phyloP scores from a whole-genome alignment of 1,284 basidiomycete genomes.

The Rhodotorula sp. region DNA sequence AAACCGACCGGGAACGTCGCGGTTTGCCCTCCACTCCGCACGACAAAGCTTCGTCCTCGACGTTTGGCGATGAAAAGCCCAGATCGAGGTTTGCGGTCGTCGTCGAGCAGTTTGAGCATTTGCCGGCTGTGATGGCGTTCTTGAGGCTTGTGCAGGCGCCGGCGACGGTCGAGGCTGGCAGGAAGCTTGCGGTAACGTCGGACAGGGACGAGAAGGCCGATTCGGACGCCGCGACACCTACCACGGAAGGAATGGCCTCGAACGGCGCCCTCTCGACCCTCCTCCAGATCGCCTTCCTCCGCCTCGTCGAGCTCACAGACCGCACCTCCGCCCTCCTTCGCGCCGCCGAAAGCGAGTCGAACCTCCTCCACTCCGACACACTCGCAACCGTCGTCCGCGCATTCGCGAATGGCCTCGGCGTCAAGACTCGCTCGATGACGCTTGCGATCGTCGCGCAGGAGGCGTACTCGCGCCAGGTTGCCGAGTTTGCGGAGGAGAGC shows the following conservation, averaged over 20 bases:
- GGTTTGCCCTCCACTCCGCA: constrained; percentile 42
- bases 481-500: constrained; percentile 61
- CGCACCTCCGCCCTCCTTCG: constrained; percentile 82
- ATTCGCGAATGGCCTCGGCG: constrained; percentile 70
- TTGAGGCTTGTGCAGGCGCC: constrained; percentile 54
- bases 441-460: constrained; percentile 68
- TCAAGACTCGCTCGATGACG: constrained; percentile 61
- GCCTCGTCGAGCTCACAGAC: constrained; percentile 82
- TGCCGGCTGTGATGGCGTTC: constrained; percentile 60
- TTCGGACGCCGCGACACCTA: constrained; percentile 22
- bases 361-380: constrained; percentile 71
- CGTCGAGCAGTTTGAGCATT: constrained; percentile 85
- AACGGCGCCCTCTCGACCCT: neutral
- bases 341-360: constrained; percentile 66
- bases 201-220: constrained; percentile 9
- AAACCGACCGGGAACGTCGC: constrained; percentile 18
- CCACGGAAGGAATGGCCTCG: neutral
- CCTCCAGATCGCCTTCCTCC: constrained; percentile 55
- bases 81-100: constrained; percentile 72
- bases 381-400: constrained; percentile 76
- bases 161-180: neutral
- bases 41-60: constrained; percentile 44
- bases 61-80: constrained; percentile 9
- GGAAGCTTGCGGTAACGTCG: neutral
- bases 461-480: constrained; percentile 68